A percentile compares a stretch with the other conserved stretches of the same genome.
Evolutionary conservation across 164 flowering plant genomes (phyloP).

Genomic region (Annona squamosa): DNA sequence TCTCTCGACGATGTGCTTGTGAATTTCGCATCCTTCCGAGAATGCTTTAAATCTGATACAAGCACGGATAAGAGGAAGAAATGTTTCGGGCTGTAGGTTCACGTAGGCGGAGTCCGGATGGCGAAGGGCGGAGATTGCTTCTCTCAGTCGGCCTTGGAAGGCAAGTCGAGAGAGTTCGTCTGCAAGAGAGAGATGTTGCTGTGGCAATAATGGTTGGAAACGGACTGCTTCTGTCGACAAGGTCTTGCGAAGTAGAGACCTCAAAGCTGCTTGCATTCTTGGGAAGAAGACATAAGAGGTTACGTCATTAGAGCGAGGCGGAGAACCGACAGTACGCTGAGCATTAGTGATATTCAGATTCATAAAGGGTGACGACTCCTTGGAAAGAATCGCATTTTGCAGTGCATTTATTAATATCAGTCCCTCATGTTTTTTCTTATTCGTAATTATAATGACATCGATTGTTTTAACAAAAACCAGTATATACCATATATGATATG

Average conservation of each 20-base stretch:
- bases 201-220: background rate
- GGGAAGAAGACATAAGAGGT: background rate
- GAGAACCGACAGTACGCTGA: no score
- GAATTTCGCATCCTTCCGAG: slow-evolving; percentile 20
- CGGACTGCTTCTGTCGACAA: background rate
- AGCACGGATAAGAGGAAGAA: slow-evolving; percentile 19
- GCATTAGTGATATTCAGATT: no score
- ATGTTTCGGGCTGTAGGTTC: slow-evolving; percentile 7
- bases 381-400: no score
- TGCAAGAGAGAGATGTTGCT: slow-evolving; percentile 4
- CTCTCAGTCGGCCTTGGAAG: slow-evolving; percentile 15
- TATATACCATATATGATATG: no score
- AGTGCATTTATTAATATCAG: no score
- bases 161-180: background rate
- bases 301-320: background rate
- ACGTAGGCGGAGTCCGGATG: background rate
- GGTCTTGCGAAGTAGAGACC: slow-evolving; percentile 4
- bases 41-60: slow-evolving; percentile 22
- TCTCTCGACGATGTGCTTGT: slow-evolving; percentile 13
- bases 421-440: no score
- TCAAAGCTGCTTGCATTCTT: slow-evolving; percentile 8
- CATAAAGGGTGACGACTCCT: no score
- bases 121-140: slow-evolving; percentile 14
- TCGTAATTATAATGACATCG: no score
- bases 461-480: no score